Evolutionary conservation across 768 basidiomycete genomes (phyloP), one percentile per base, ranked within the genome.

Genomic region (Suillus alpinus): DNA sequence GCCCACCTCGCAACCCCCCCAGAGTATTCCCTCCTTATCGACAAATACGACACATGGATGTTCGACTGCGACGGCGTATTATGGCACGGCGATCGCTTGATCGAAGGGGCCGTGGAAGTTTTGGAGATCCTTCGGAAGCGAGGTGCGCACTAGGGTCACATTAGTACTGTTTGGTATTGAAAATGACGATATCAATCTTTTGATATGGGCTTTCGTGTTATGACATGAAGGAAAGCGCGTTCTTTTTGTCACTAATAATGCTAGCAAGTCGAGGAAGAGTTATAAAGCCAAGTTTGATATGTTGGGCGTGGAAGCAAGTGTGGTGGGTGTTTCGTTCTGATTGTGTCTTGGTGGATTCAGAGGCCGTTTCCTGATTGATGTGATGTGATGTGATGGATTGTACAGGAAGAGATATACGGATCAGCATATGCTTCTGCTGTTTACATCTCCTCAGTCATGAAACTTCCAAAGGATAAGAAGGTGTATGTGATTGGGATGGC

Each of bases 31-130:
- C 65, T 73, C 16, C 68, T 88, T 32, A 64, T 88, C 64, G 78
- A 83, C 66, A 80, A 83, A 69, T 94, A 90, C 72, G 95, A 98
- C 71, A 96, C 95, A 31, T 96, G 94, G 87, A 82, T 98, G 75
- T 92, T 97, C 65, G 95, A 98, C 75, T 98, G 95, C 71, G 95
- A 98, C 70, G 95, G 95, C 14, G 95, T 98, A 23, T 80, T 98
- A 37, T 98, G 95, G 92, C 86, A 87, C 59, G 95, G 91, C 16
- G 89, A 91, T 73, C 79, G 81, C 52, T 77, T 91, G 34, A 84
- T 95, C 66, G 88, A 92, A 16, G 93, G 93, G 9, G 89, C 86
- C 2, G 75, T 84, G 44, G 84, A 94, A 49, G 92, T 93, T 20
- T 79, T 98, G 64, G 76, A 80, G 52, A 76, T 88, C 61, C 77